Base-by-base conservation (phyloP, 2,329 filamentous ascomycete species). In the Paraphaeosphaeria minitans region DNA sequence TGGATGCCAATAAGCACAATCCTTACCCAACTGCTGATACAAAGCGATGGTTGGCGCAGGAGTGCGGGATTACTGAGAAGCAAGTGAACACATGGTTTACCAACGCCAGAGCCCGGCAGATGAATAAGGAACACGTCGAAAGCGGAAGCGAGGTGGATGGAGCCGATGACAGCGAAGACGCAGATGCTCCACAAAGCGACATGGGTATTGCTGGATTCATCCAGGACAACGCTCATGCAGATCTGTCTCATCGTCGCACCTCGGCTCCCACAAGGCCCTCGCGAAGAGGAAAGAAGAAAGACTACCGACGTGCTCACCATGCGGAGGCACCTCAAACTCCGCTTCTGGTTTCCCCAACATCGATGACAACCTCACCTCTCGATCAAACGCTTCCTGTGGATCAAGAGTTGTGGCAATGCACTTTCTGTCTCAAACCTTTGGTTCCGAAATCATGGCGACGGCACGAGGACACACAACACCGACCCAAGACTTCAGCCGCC, bases 1-100 rank as follows among this genome's bases (percentile, higher is more conserved):
- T 76, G 8, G 66, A 65, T 42, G 68, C 66, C 0, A 66, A 76
- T 29, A 60, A 60, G 35, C 62, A 71, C 49, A 62, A 75, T 16
- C 72, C 73, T 1, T 76, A 76, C 47, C 72, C 74, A 12, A 67
- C 53, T 56, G 61, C 66, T 2, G 66, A 73, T 21, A 68, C 64
- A 7, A 76, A 76, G 56, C 62, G 62, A 27, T 57, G 61, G 33
- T 58, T 76, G 24, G 71, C 73, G 16, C 60, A 68, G 41, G 63
- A 67, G 29, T 75, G 71, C 55, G 67, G 66, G 2, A 74, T 75
- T 39, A 73, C 73, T 0, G 68, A 74, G 55, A 75, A 74, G 47
- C 74, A 76, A 53, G 68, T 75, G 1, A 71, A 60, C 5, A 75
- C 73, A 22, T 75, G 73, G 73, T 74, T 75, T 45, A 75, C 72